phyloP scores from a whole-genome alignment of 2,329 filamentous ascomycete species.

The Ceratocystis lukuohia region DNA sequence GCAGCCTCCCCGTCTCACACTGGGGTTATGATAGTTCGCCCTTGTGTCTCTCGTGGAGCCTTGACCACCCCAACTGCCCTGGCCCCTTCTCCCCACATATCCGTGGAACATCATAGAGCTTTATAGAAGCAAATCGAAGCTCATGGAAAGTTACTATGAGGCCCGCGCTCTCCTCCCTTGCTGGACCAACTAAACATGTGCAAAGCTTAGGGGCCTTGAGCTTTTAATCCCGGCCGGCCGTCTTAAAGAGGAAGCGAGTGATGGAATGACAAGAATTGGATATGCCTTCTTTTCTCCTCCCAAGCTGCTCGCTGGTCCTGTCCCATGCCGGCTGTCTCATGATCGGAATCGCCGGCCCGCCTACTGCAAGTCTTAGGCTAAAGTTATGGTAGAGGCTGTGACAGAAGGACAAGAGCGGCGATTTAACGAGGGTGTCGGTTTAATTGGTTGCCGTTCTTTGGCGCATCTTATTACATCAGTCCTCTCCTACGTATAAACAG shows the following conservation, averaged over 20 bases:
- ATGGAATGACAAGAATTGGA: not conserved
- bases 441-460: not conserved
- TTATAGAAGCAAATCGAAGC: slow-evolving; percentile 4
- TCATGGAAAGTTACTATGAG: not conserved
- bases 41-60: not conserved
- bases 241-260: not conserved
- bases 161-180: not conserved
- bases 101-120: slow-evolving; percentile 1
- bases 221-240: not conserved
- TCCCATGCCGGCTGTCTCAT: not conserved
- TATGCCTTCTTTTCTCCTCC: no score
- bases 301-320: not conserved
- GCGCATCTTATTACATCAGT: not conserved
- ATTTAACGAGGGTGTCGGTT: no score
- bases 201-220: not conserved
- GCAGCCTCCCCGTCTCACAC: no score
- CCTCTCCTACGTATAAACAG: not conserved
- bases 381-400: not conserved
- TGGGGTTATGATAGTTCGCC: not conserved
- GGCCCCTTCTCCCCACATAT: not conserved
- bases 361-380: not conserved
- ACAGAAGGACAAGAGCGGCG: not conserved
- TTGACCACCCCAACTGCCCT: not conserved
- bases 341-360: not conserved
- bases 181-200: not conserved